phyloP scores from a whole-genome alignment of 441 rosid genomes.

The Populus tomentosa region DNA sequence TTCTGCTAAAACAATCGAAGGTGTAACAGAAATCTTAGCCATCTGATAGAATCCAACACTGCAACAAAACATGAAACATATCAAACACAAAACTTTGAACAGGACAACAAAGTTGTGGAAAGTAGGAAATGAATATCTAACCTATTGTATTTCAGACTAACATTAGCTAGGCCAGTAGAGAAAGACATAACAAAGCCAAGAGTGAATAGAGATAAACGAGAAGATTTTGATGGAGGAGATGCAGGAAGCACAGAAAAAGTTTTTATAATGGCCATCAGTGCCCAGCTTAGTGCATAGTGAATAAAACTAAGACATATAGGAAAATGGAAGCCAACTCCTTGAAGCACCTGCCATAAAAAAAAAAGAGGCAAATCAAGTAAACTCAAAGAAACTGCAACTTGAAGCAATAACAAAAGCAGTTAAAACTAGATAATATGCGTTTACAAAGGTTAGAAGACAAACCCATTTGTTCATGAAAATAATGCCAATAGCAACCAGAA shows the following conservation, averaged over 20 bases:
- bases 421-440: background rate
- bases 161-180: slow-evolving; percentile 91
- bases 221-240: slow-evolving; percentile 64
- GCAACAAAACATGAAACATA: background rate
- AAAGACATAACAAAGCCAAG: slow-evolving; percentile 87
- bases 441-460: background rate
- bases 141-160: slow-evolving; percentile 94
- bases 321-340: slow-evolving; percentile 72
- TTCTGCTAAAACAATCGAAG: slow-evolving; percentile 83
- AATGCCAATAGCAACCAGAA: slow-evolving; percentile 71
- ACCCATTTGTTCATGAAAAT: slow-evolving; percentile 95
- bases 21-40: slow-evolving; percentile 90
- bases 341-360: slow-evolving; percentile 52
- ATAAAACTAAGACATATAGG: slow-evolving; percentile 80
- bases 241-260: slow-evolving; percentile 62
- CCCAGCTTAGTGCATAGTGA: slow-evolving; percentile 73
- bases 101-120: background rate
- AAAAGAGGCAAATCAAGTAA: background rate
- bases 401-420: background rate
- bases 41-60: slow-evolving; percentile 97
- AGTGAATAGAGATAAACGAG: slow-evolving; percentile 47
- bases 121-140: slow-evolving; percentile 15
- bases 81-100: background rate
- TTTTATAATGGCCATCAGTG: slow-evolving; percentile 67
- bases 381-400: slow-evolving; percentile 1